Base-by-base conservation (phyloP, 164 flowering plant genomes). In the Umbilicus rupestris region DNA sequence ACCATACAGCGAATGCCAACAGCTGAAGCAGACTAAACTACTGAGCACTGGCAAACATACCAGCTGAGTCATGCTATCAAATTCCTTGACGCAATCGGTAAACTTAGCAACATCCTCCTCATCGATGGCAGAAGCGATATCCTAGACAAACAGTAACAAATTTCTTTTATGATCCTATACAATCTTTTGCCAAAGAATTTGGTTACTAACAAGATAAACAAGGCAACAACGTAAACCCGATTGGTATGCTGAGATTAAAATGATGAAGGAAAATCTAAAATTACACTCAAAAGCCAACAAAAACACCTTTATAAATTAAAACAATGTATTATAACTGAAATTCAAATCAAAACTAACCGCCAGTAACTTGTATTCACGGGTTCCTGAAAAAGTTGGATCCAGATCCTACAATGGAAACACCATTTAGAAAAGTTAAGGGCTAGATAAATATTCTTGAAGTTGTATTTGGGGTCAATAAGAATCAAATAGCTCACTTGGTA, bases 41-140 rank as follows among this genome's bases (percentile, higher is more conserved):
- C 4, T 24, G 10, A 19, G 28, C 11, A 1, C 55, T 63, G 17
- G 29, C 3, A 42, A 7, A 52, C 29, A 22, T 85, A 92, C 97
- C 94, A 89, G 81, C 35, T 79, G 79, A 14, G 96, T 92, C 90
- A 89, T 89, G 84, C 94, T 87, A 70, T 93, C 98, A 72, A 83
- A 93, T 70, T 93, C 97, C 83, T 88, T 90, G 47, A 88, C 78
- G 41, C 74, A 83, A 68, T 83, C 81, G 47, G 94, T 90, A 73
- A 90, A 92, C 73, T 82, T 92, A 41, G 73, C 79, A 65, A 87
- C 79, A 70, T 92, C 97, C 80, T 84, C 96, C 75, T 93, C 96
- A 59, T 93, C 98, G 33, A 90, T 62, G 59, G 98, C 77, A 74
- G 87, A 77, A 65, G 95, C 91, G 77, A 93, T 72, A 78, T 90